Conservation (phyloP, 306 rosid species). For the Inga oerstediana region DNA sequence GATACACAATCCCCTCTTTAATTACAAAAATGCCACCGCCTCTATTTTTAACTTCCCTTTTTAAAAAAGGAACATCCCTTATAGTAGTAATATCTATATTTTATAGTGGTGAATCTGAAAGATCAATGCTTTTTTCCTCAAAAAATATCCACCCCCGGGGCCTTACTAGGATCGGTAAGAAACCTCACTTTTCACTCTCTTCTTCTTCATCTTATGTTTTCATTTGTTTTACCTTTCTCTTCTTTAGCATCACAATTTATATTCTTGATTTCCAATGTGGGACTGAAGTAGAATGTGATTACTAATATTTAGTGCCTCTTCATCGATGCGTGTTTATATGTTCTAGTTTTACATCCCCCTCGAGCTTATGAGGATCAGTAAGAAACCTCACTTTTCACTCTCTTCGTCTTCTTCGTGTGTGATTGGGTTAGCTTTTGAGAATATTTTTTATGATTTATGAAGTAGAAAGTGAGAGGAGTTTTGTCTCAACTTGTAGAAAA, state of each 20-base stretch:
- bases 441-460: too few species aligned
- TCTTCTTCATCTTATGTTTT: background rate
- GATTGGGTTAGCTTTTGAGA: too few species aligned
- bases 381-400: too few species aligned
- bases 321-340: constrained; percentile 13
- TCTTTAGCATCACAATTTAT: constrained; percentile 28
- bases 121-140: constrained; percentile 27
- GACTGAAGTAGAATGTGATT: constrained; percentile 20
- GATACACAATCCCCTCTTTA: too few species aligned
- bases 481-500: too few species aligned
- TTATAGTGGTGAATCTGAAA: background rate
- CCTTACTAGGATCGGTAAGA: constrained; percentile 55
- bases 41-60: too few species aligned
- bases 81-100: too few species aligned
- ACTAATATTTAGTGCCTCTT: constrained; percentile 28
- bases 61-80: too few species aligned
- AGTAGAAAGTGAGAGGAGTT: too few species aligned
- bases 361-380: too few species aligned
- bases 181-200: background rate
- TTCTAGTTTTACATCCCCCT: background rate
- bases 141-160: background rate
- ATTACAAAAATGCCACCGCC: too few species aligned
- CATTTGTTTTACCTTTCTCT: background rate
- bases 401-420: too few species aligned
- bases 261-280: background rate